Evolutionary conservation across 1,284 basidiomycete species (phyloP).

Genomic region (Irpex sp.): DNA sequence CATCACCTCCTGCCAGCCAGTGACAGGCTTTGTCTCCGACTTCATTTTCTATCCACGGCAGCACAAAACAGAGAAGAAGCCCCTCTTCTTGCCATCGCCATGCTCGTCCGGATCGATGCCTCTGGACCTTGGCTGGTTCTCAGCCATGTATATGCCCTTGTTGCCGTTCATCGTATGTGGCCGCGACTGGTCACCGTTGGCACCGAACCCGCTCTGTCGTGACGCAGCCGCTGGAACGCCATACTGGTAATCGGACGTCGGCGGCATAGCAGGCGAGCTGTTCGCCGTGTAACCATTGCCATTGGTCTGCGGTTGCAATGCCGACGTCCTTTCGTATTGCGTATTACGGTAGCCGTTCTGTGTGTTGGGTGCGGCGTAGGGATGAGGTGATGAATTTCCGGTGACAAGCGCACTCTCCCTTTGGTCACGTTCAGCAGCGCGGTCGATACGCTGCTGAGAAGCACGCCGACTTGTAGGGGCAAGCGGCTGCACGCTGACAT

Average conservation of each 20-base stretch:
- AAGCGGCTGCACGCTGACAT: slow-evolving; percentile 60
- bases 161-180: slow-evolving; percentile 21
- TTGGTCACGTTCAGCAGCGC: slow-evolving; percentile 12
- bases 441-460: slow-evolving; percentile 50
- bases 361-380: slow-evolving; percentile 62
- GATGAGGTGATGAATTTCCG: slow-evolving; percentile 42
- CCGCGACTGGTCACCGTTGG: slow-evolving; percentile 36
- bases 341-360: slow-evolving; percentile 46
- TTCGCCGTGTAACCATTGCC: slow-evolving; percentile 18
- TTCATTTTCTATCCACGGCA: slow-evolving; percentile 52
- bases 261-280: slow-evolving; percentile 20
- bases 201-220: slow-evolving; percentile 36
- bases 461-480: slow-evolving; percentile 58
- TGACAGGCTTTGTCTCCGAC: not conserved
- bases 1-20: slow-evolving; percentile 19
- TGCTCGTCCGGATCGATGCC: slow-evolving; percentile 54
- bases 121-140: slow-evolving; percentile 40
- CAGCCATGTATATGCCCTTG: slow-evolving; percentile 48
- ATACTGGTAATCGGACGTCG: slow-evolving; percentile 56
- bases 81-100: slow-evolving; percentile 41
- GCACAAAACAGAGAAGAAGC: slow-evolving; percentile 61
- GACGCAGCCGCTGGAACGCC: slow-evolving; percentile 20
- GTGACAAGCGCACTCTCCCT: slow-evolving; percentile 43
- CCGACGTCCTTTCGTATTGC: slow-evolving; percentile 56
- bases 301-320: slow-evolving; percentile 38